Conservation (phyloP, 2,329 filamentous ascomycete genomes). For the Berkeleyomyces basicola region DNA sequence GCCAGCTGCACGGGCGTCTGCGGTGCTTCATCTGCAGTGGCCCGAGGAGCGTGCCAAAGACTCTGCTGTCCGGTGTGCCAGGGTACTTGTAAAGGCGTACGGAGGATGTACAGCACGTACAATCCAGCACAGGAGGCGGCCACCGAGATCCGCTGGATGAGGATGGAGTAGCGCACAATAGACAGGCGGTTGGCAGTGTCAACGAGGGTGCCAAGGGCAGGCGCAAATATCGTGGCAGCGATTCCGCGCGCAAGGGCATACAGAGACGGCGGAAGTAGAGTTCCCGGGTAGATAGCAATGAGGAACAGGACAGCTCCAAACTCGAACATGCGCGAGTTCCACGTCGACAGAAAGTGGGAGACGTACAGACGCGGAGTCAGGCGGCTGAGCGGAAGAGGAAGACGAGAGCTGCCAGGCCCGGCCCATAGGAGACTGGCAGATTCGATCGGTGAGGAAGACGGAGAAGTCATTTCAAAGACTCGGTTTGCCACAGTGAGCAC, state of each 20-base stretch:
- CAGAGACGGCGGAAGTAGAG: constrained; percentile 48
- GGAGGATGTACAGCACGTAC: constrained; percentile 19
- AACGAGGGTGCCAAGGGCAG: constrained; percentile 40
- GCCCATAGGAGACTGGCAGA: no score
- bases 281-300: constrained; percentile 37
- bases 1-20: constrained; percentile 14
- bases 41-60: neutral
- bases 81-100: neutral
- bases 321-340: constrained; percentile 48
- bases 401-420: neutral
- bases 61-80: neutral
- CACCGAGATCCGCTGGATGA: constrained; percentile 26
- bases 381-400: neutral
- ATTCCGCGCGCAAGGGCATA: constrained; percentile 47
- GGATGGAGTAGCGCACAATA: constrained; percentile 34
- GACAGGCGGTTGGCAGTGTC: constrained; percentile 36
- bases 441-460: no score
- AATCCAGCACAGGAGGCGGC: constrained; percentile 32
- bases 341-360: constrained; percentile 46
- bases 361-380: constrained; percentile 29
- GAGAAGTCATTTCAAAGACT: neutral
- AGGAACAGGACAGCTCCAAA: constrained; percentile 45
- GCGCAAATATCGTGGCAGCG: constrained; percentile 41
- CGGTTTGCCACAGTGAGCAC: neutral
- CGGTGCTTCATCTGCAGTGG: neutral